A percentile compares a stretch with the other conserved stretches of the same genome.
Conservation (phyloP, 352 stramenopile genomes). For the Saprolegnia diclina region DNA sequence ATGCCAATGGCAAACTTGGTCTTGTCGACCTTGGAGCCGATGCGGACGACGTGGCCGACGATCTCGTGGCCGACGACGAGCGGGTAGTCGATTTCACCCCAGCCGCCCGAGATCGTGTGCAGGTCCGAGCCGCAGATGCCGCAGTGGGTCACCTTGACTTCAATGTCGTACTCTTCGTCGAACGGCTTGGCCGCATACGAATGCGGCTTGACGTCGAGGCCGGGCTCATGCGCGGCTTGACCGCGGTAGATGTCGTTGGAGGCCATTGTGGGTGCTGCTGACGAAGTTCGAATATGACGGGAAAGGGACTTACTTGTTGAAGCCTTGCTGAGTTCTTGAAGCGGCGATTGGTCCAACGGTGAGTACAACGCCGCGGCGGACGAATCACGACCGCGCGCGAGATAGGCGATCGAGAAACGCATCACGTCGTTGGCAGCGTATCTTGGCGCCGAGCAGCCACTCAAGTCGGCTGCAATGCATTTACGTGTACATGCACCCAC, state of each 20-base stretch:
- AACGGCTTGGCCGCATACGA: constrained; percentile 29
- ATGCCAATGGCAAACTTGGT: constrained; percentile 50
- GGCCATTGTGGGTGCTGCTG: background rate
- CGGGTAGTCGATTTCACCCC: constrained; percentile 32
- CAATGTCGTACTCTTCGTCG: constrained; percentile 30
- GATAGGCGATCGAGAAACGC: no score
- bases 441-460: no score
- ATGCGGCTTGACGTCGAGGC: constrained; percentile 29
- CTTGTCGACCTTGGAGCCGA: constrained; percentile 30
- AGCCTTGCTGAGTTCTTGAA: no score
- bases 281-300: no score
- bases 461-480: no score
- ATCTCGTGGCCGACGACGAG: constrained; percentile 58
- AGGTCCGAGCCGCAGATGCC: constrained; percentile 35
- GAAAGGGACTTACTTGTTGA: no score
- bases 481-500: no score
- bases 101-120: constrained; percentile 31
- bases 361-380: no score
- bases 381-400: no score
- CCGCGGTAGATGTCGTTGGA: constrained; percentile 5
- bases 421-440: no score
- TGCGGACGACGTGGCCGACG: constrained; percentile 38
- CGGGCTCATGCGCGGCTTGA: constrained; percentile 2
- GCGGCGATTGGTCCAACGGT: no score
- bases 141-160: constrained; percentile 33